phyloP scores from a whole-genome alignment of 2,329 filamentous ascomycete genomes.

The Aureobasidium sp. region DNA sequence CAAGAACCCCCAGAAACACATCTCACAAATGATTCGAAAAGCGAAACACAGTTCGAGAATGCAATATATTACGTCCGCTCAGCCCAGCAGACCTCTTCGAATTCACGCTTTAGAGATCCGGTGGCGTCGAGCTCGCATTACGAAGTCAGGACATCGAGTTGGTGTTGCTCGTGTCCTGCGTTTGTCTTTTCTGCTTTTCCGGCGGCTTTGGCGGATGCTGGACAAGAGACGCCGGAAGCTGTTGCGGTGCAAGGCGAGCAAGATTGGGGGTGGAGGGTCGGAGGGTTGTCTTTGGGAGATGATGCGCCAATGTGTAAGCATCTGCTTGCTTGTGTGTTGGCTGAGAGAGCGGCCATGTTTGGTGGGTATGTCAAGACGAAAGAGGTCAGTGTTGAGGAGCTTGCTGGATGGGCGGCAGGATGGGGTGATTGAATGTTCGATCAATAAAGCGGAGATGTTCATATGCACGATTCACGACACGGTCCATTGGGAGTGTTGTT shows the following conservation, averaged over 20 bases:
- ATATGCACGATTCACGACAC: not conserved
- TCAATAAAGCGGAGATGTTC: not conserved
- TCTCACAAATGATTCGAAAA: not conserved
- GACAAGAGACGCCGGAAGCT: not conserved
- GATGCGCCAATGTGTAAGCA: slow-evolving; percentile 71
- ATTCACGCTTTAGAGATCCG: slow-evolving; percentile 18
- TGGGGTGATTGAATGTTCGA: slow-evolving; percentile 29
- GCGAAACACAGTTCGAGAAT: slow-evolving; percentile 18
- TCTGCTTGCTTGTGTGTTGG: slow-evolving; percentile 73
- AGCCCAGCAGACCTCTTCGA: slow-evolving; percentile 33
- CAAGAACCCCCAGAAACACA: too few species aligned
- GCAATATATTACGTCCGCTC: slow-evolving; percentile 58
- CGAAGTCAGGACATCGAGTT: slow-evolving; percentile 64
- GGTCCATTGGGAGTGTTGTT: not conserved
- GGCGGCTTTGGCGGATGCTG: slow-evolving; percentile 18
- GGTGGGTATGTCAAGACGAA: slow-evolving; percentile 50
- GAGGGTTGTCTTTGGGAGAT: slow-evolving; percentile 41
- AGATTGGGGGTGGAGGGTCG: slow-evolving; percentile 38
- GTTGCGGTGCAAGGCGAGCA: not conserved
- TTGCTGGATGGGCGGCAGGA: slow-evolving; percentile 61
- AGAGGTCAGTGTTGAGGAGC: slow-evolving; percentile 54
- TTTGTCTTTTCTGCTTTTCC: slow-evolving; percentile 69
- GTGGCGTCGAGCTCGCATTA: slow-evolving; percentile 48
- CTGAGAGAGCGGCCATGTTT: slow-evolving; percentile 59
- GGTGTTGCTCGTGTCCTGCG: slow-evolving; percentile 85